A percentile compares a stretch with the other conserved stretches of the same genome.
Evolutionary conservation across 169 alveolate genomes (phyloP).

Genomic region (Theileria sp.): DNA sequence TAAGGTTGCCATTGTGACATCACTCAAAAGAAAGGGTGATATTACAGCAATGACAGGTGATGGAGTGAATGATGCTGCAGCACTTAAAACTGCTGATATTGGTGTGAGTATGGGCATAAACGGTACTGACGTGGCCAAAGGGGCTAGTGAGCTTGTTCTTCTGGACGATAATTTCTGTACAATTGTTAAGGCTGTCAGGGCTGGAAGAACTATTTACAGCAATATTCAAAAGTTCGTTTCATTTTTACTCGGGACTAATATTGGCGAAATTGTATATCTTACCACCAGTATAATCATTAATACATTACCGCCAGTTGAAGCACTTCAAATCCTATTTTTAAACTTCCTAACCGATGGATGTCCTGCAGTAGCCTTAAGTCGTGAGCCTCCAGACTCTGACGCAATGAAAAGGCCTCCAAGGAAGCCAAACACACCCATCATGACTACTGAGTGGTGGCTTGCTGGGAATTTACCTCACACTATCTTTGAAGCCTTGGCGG

Average conservation of each 20-base stretch:
- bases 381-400: conserved; percentile 88
- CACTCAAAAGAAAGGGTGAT: conserved; percentile 86
- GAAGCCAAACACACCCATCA: conserved; percentile 83
- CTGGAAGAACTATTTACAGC: conserved; percentile 88
- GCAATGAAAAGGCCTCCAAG: conserved; percentile 87
- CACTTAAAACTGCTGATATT: conserved; percentile 86
- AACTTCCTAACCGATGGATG: conserved; percentile 90
- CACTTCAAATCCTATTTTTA: conserved; percentile 85
- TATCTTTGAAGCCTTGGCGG: conserved; percentile 84
- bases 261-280: conserved; percentile 86
- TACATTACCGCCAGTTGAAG: conserved; percentile 88
- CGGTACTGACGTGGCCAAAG: conserved; percentile 88
- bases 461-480: conserved; percentile 88
- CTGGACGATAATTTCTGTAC: conserved; percentile 86
- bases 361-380: conserved; percentile 91
- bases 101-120: conserved; percentile 95
- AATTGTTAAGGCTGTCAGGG: conserved; percentile 86
- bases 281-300: conserved; percentile 81
- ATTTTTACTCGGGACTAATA: conserved; percentile 89
- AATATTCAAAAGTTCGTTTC: conserved; percentile 92
- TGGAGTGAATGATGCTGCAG: conserved; percentile 91
- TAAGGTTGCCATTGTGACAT: conserved; percentile 86
- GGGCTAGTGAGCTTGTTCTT: conserved; percentile 82
- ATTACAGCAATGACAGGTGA: conserved; percentile 91
- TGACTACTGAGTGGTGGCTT: conserved; percentile 89